Evolutionary conservation across 1,284 basidiomycete species (phyloP).

Genomic region (Peniophora sp.): DNA sequence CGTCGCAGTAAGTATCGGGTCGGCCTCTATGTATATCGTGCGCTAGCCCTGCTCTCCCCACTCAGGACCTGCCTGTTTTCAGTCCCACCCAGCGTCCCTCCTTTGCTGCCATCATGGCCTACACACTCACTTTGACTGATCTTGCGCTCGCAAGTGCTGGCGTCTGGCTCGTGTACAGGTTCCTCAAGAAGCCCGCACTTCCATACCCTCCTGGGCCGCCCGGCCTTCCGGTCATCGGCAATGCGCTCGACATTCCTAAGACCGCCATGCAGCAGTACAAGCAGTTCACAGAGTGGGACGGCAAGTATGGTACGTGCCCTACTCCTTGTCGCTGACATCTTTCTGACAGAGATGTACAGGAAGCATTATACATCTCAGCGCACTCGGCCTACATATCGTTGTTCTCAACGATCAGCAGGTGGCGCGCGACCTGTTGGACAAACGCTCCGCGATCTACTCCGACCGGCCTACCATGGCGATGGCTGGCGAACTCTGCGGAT

Average conservation of each 20-base stretch:
- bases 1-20: too few species aligned
- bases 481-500: slow-evolving; percentile 18
- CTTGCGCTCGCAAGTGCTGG: background rate
- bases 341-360: slow-evolving; percentile 8
- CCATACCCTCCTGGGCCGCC: slow-evolving; percentile 13
- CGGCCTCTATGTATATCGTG: too few species aligned
- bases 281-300: slow-evolving; percentile 11
- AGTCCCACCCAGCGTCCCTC: too few species aligned
- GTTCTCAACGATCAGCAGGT: slow-evolving; percentile 18
- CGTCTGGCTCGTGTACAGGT: background rate
- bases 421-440: slow-evolving; percentile 18
- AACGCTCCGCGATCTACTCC: slow-evolving; percentile 19
- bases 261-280: slow-evolving; percentile 8
- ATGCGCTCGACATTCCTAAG: slow-evolving; percentile 14
- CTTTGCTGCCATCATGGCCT: background rate
- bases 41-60: too few species aligned
- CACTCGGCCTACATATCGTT: slow-evolving; percentile 18
- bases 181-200: slow-evolving; percentile 9
- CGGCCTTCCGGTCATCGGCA: slow-evolving; percentile 14
- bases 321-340: background rate
- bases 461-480: slow-evolving; percentile 17
- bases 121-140: background rate
- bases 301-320: slow-evolving; percentile 12
- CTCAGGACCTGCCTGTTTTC: too few species aligned
- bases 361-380: slow-evolving; percentile 17